A percentile compares a stretch with the other conserved stretches of the same genome.
Conservation (phyloP, 805 yeast species). For the Ogataea degrootiae region DNA sequence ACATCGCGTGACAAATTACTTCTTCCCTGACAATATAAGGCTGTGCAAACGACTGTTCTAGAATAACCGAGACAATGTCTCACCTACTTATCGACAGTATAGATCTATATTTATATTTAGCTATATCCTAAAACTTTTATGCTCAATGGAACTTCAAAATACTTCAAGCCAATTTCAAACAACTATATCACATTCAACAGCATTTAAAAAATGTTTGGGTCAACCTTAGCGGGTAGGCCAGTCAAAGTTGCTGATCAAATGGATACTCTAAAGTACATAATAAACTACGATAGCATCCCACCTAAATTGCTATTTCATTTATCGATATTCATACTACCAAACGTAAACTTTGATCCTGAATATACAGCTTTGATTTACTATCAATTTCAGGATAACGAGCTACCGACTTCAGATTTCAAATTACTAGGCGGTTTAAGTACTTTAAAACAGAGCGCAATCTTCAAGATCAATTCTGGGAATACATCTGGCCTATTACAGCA, state of each 20-base stretch:
- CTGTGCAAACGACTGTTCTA: neutral
- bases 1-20: too few relatives aligned
- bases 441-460: slow-evolving; percentile 86
- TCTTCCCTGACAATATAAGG: too few relatives aligned
- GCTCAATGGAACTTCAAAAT: too few relatives aligned
- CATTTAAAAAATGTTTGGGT: slow-evolving; percentile 26
- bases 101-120: too few relatives aligned
- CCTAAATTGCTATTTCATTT: slow-evolving; percentile 59
- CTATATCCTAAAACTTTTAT: too few relatives aligned
- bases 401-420: slow-evolving; percentile 44
- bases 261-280: slow-evolving; percentile 61
- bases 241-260: slow-evolving; percentile 57
- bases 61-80: too few relatives aligned
- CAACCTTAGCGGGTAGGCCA: slow-evolving; percentile 30
- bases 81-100: too few relatives aligned
- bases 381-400: slow-evolving; percentile 60
- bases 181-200: neutral
- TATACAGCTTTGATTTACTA: slow-evolving; percentile 84
- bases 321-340: slow-evolving; percentile 82
- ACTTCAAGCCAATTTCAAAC: too few relatives aligned
- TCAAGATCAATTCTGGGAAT: slow-evolving; percentile 56
- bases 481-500: slow-evolving; percentile 8
- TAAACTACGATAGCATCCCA: slow-evolving; percentile 58
- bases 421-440: slow-evolving; percentile 60
- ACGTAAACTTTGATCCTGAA: slow-evolving; percentile 62